phyloP scores from a whole-genome alignment of 202 grass and related monocot genomes.

The Bolboschoenoplectus hybrid region DNA sequence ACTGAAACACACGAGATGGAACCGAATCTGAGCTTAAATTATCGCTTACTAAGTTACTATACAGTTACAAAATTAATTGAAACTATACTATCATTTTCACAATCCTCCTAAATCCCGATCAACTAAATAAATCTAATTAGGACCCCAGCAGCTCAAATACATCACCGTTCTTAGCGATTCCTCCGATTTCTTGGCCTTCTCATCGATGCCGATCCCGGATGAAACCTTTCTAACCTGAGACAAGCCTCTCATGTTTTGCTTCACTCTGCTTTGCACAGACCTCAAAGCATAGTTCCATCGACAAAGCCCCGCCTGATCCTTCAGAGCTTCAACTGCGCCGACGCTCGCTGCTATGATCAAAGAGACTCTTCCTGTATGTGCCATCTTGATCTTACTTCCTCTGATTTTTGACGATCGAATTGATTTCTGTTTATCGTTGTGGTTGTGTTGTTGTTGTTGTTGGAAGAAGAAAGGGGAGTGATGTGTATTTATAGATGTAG shows the following conservation, averaged over 20 bases:
- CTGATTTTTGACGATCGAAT: neutral
- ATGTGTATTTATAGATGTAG: neutral
- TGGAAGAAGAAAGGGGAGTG: neutral
- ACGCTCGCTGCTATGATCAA: constrained; percentile 52
- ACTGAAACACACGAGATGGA: neutral
- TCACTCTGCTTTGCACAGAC: constrained; percentile 5
- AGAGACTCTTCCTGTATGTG: constrained; percentile 40
- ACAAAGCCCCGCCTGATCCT: constrained; percentile 56
- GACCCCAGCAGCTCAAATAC: constrained; percentile 72
- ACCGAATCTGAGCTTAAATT: neutral
- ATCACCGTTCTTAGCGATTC: constrained; percentile 60
- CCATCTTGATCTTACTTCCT: neutral
- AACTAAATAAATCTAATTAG: constrained; percentile 48
- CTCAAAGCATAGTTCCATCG: constrained; percentile 56
- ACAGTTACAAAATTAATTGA: neutral
- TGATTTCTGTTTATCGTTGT: neutral
- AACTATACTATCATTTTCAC: neutral
- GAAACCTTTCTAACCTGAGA: constrained; percentile 36
- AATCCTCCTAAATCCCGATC: neutral
- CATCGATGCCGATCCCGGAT: neutral
- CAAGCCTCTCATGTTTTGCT: constrained; percentile 4
- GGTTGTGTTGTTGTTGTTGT: neutral
- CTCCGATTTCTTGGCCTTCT: constrained; percentile 53
- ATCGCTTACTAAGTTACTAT: neutral
- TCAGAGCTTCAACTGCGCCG: constrained; percentile 58